Conservation (phyloP, 306 rosid genomes). For the Luffa aegyptiaca region DNA sequence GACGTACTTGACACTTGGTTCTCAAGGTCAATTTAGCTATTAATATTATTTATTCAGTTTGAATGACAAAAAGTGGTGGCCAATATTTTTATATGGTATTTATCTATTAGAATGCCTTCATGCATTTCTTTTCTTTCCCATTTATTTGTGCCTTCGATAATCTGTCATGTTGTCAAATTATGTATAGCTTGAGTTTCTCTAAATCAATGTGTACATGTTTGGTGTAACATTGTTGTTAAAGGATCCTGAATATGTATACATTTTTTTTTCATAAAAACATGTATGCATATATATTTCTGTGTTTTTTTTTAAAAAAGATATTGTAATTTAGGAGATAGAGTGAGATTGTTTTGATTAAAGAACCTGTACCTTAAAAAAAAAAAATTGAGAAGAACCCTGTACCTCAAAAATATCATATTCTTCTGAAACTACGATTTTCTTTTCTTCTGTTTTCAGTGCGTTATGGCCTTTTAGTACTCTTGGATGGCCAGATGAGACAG, state of each 20-base stretch:
- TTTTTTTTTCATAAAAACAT: neutral
- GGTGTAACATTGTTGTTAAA: neutral
- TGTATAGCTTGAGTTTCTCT: neutral
- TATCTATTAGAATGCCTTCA: neutral
- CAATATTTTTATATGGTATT: neutral
- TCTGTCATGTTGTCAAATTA: neutral
- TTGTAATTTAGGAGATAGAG: neutral
- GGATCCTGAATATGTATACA: neutral
- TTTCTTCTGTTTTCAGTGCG: slow-evolving; percentile 44
- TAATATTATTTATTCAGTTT: neutral
- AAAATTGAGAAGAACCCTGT: neutral
- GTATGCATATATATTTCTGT: neutral
- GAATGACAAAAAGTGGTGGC: neutral
- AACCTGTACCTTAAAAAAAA: neutral
- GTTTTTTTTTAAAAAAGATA: neutral
- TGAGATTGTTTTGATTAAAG: neutral
- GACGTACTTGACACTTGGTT: slow-evolving; percentile 99
- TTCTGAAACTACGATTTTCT: slow-evolving; percentile 1
- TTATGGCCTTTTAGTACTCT: slow-evolving; percentile 98
- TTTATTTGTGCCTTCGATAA: neutral
- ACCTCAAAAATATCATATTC: neutral
- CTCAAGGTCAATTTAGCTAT: slow-evolving; percentile 53
- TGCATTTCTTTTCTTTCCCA: neutral
- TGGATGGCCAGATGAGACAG: slow-evolving; percentile 83
- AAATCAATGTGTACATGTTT: neutral